Evolutionary conservation across 768 basidiomycete genomes (phyloP).

Genomic region (Termitomyces sp.): DNA sequence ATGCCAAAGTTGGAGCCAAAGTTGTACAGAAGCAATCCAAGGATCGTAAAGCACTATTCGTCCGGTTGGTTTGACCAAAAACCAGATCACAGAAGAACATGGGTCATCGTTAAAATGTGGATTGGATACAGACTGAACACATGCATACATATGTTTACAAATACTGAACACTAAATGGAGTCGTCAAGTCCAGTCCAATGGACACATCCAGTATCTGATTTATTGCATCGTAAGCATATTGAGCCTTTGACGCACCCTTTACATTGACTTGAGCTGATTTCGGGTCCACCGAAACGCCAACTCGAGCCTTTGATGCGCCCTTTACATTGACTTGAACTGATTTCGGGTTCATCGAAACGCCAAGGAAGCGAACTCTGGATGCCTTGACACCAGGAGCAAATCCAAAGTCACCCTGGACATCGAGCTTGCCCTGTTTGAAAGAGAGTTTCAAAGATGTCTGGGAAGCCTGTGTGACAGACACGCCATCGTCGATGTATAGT

Average conservation of each 20-base stretch:
- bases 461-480: conserved; percentile 34
- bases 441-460: conserved; percentile 31
- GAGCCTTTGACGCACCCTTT: conserved; percentile 15
- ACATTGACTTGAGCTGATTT: conserved; percentile 26
- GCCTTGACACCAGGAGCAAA: conserved; percentile 35
- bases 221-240: conserved; percentile 30
- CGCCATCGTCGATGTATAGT: conserved; percentile 67
- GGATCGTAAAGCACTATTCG: not conserved
- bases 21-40: not conserved
- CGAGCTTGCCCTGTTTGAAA: conserved; percentile 26
- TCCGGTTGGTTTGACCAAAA: not conserved
- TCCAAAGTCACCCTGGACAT: conserved; percentile 34
- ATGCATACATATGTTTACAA: not conserved
- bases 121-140: not conserved
- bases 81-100: not conserved
- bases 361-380: conserved; percentile 34
- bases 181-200: conserved; percentile 33
- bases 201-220: conserved; percentile 43
- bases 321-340: conserved; percentile 27
- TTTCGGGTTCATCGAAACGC: conserved; percentile 25
- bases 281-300: conserved; percentile 30
- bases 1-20: not conserved
- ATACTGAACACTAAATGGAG: conserved; percentile 28
- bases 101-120: not conserved
- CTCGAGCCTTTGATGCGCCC: too few relatives aligned